phyloP scores from a whole-genome alignment of 345 rosid species.

The Citrus glauca region DNA sequence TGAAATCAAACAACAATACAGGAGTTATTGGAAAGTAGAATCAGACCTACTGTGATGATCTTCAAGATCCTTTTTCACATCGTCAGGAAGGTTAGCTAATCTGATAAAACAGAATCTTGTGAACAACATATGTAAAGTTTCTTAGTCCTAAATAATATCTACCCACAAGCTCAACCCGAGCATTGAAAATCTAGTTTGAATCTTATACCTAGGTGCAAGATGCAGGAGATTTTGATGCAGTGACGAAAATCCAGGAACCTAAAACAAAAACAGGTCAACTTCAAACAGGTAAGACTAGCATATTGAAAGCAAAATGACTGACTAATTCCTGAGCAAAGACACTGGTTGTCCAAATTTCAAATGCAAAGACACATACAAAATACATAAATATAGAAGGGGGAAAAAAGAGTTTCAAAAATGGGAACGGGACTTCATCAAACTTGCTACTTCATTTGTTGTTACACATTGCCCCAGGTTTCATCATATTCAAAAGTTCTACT shows the following conservation, averaged over 20 bases:
- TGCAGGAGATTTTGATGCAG: constrained; percentile 68
- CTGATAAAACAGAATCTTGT: constrained; percentile 32
- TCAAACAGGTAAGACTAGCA: constrained; percentile 3
- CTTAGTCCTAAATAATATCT: not conserved
- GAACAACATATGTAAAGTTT: not conserved
- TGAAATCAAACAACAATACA: not conserved
- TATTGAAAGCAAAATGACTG: not conserved
- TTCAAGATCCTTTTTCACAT: constrained; percentile 78
- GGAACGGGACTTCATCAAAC: not conserved
- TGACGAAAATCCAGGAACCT: constrained; percentile 83
- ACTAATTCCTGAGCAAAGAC: not conserved
- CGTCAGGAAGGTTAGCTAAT: constrained; percentile 76
- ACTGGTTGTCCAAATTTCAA: not conserved
- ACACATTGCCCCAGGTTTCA: not conserved
- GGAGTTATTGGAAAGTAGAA: not conserved
- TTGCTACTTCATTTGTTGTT: not conserved
- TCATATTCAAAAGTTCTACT: not conserved
- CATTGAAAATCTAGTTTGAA: constrained; percentile 4
- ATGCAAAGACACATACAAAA: not conserved
- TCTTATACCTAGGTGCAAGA: constrained; percentile 66
- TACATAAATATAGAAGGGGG: not conserved
- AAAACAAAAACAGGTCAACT: constrained; percentile 14
- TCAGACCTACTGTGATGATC: constrained; percentile 74
- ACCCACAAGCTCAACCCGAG: not conserved
- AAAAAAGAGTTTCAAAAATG: too few species aligned